Evolutionary conservation across 148 eudicot genomes (phyloP), one percentile per base, ranked within the genome.

Genomic region (Fallopia convolvulus): DNA sequence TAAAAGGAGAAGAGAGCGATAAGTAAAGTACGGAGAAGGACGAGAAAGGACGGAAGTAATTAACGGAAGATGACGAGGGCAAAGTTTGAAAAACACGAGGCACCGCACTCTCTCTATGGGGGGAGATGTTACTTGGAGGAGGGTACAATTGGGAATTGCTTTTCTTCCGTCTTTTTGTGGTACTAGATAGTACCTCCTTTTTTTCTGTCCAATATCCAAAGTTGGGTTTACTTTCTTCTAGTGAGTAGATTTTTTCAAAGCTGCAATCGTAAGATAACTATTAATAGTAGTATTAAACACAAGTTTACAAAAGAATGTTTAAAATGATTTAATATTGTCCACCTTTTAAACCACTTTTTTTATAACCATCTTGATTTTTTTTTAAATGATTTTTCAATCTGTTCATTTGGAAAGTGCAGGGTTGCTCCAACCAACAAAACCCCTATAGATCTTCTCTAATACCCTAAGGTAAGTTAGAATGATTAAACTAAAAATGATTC

Each of bases 1-100:
- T 63, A 68, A 68, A 39, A 36, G 1, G 41, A 1, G 36, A 68
- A 13, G 4, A 63, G 18, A 42, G 26, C 21, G 52, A 77, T 12
- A 76, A 68, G 8, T 76, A 70, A 53, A 68, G 97, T 93, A 93
- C 97, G 80, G 76, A 30, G 78, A 85, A 93, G 97, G 94, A 91
- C 97, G 77, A 72, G 77, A 18, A 80, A 87, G 85, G 83, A 75
- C 77, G 79, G 68, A 6, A 10, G 86, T 74, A 82, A 83, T 71
- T 71, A 78, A 76, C 44, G 52, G 46, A 56, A 21, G 50, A 4
- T 47, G 70, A 55, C 11, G 36, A 82, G 84, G 87, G 86, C 14
- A 75, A 26, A 30, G 66, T 71, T 17, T 70, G 77, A 88, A 58
- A 76, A 78, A 21, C 30, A 20, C 11, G 47, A 44, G 47, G 47